Evolutionary conservation across 106 monocot genomes (phyloP).

Genomic region (Hemerocallis citrina): DNA sequence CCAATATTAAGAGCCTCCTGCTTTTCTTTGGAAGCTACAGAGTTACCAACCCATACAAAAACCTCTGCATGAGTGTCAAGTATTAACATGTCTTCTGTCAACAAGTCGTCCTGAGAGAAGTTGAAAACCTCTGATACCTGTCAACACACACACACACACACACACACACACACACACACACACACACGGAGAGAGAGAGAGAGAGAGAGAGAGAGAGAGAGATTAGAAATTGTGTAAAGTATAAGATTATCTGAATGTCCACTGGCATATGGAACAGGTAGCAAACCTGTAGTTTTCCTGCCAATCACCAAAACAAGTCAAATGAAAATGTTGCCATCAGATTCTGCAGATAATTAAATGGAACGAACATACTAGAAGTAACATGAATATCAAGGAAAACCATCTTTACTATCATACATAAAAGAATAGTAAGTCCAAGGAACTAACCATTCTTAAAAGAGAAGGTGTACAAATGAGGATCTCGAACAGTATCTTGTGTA

Average conservation of each 20-base stretch:
- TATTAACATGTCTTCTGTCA: slow-evolving; percentile 87
- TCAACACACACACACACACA: too few species aligned
- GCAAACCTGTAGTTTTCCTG: slow-evolving; percentile 89
- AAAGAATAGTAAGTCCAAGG: neutral
- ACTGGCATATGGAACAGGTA: slow-evolving; percentile 1
- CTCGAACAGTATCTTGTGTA: slow-evolving; percentile 60
- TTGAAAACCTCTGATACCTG: slow-evolving; percentile 81
- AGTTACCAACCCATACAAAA: slow-evolving; percentile 95
- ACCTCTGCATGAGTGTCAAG: slow-evolving; percentile 84
- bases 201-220: neutral
- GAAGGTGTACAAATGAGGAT: slow-evolving; percentile 89
- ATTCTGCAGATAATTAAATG: neutral
- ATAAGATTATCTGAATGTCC: neutral
- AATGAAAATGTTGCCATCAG: slow-evolving; percentile 5
- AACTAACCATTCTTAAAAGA: slow-evolving; percentile 64
- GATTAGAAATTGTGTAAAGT: neutral
- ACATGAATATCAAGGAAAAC: neutral
- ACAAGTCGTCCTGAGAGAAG: slow-evolving; percentile 87
- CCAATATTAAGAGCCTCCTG: slow-evolving; percentile 76
- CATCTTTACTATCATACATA: neutral
- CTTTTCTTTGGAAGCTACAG: slow-evolving; percentile 74
- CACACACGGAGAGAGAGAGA: too few species aligned
- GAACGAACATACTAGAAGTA: slow-evolving; percentile 7
- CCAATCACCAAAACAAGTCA: slow-evolving; percentile 8
- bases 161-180: too few species aligned